Conservation (phyloP, 441 rosid species). For the Flueggea neowawraea region DNA sequence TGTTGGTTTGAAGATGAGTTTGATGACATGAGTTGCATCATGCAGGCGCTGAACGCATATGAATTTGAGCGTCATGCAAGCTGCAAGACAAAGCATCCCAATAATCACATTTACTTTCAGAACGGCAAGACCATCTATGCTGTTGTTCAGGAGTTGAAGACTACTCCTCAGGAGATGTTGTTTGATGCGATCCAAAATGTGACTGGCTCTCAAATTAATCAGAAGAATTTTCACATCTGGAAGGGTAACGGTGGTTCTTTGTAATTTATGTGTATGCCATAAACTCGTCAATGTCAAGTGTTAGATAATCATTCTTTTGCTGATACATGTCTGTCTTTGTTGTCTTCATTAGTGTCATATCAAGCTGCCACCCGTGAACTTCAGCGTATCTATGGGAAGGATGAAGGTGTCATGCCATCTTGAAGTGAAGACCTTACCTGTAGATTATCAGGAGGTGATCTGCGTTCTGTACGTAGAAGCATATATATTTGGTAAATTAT, state of each 20-base stretch:
- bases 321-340: slow-evolving; percentile 1
- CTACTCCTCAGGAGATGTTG: slow-evolving; percentile 51
- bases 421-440: slow-evolving; percentile 28
- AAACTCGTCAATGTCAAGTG: neutral
- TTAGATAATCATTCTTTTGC: neutral
- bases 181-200: slow-evolving; percentile 59
- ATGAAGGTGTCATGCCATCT: slow-evolving; percentile 32
- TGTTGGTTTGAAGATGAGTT: neutral
- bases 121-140: slow-evolving; percentile 73
- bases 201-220: slow-evolving; percentile 61
- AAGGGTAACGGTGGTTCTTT: slow-evolving; percentile 39
- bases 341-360: slow-evolving; percentile 43
- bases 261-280: neutral
- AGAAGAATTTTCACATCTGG: slow-evolving; percentile 58
- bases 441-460: slow-evolving; percentile 13
- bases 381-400: slow-evolving; percentile 73
- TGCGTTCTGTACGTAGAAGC: slow-evolving; percentile 24
- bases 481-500: slow-evolving; percentile 17
- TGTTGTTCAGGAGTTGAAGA: slow-evolving; percentile 68
- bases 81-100: slow-evolving; percentile 82
- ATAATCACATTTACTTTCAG: slow-evolving; percentile 68
- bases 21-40: slow-evolving; percentile 4
- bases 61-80: slow-evolving; percentile 80
- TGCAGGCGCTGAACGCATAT: slow-evolving; percentile 61
- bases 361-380: slow-evolving; percentile 72